Conservation (phyloP, 192 early-diverging fungal genomes). For the Coemansia sp. region DNA sequence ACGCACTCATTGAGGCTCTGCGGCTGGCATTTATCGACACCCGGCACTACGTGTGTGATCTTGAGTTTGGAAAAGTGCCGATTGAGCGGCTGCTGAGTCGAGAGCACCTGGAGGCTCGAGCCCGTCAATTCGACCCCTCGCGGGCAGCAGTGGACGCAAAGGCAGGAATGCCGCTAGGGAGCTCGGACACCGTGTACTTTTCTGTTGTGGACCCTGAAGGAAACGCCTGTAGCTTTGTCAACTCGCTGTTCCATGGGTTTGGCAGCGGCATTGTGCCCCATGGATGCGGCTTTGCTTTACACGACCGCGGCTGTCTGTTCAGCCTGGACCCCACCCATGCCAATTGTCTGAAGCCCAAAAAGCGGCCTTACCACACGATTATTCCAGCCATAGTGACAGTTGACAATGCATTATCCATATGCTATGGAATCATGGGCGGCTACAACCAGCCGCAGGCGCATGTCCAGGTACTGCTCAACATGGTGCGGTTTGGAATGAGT, state of each 20-base stretch:
- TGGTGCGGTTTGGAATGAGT: constrained; percentile 56
- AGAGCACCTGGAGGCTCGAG: constrained; percentile 59
- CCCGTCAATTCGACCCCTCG: constrained; percentile 55
- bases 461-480: constrained; percentile 71
- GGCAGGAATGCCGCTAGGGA: constrained; percentile 61
- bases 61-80: constrained; percentile 52
- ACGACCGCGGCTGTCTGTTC: constrained; percentile 70
- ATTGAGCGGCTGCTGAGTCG: constrained; percentile 54
- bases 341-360: constrained; percentile 64
- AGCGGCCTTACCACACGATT: constrained; percentile 80
- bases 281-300: constrained; percentile 66
- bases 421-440: constrained; percentile 64
- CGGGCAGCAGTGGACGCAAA: constrained; percentile 52
- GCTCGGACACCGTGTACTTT: constrained; percentile 75
- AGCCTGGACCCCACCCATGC: constrained; percentile 58
- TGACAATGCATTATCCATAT: constrained; percentile 6
- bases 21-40: constrained; percentile 77
- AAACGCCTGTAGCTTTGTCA: constrained; percentile 80
- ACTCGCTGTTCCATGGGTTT: constrained; percentile 57
- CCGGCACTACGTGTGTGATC: constrained; percentile 65
- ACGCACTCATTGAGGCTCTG: constrained; percentile 66
- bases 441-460: constrained; percentile 87
- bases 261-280: constrained; percentile 52
- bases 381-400: constrained; percentile 67
- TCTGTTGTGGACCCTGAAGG: constrained; percentile 70